These are phyloP conservation scores for Pichia manshurica DNA, from an alignment of 805 yeast species.

Conservation along the genomic window DNA sequence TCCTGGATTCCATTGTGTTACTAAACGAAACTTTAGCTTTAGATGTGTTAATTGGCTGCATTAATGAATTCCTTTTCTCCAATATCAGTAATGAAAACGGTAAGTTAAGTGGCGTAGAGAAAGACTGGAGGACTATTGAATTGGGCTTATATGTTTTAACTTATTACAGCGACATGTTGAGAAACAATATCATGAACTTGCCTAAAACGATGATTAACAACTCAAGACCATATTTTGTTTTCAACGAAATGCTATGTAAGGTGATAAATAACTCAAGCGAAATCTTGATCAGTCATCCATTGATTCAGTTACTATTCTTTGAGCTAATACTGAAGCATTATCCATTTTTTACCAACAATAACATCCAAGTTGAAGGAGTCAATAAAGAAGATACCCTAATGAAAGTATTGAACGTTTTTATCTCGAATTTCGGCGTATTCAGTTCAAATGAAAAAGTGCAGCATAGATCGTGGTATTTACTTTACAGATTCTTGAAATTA, in stretches of 20 bases:
- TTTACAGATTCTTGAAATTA: conserved; percentile 72
- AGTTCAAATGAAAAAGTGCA: conserved; percentile 69
- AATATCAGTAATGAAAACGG: conserved; percentile 3
- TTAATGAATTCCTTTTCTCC: conserved; percentile 37
- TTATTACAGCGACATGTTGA: conserved; percentile 71
- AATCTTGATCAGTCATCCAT: conserved; percentile 62
- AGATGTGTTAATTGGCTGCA: conserved; percentile 38
- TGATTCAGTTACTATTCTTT: conserved; percentile 74
- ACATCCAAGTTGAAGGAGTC: conserved; percentile 34
- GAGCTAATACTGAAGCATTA: conserved; percentile 82
- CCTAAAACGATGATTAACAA: conserved; percentile 60
- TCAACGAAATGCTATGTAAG: conserved; percentile 55
- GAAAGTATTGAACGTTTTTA: conserved; percentile 68
- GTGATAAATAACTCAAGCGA: conserved; percentile 31
- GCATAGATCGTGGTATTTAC: conserved; percentile 84
- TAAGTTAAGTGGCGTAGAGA: conserved; percentile 7
- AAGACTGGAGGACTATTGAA: conserved; percentile 78
- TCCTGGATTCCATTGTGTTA: conserved; percentile 75
- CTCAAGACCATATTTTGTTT: conserved; percentile 58
- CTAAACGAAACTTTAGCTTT: conserved; percentile 34
- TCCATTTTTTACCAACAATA: conserved; percentile 45
- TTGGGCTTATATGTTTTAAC: conserved; percentile 79
- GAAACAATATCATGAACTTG: conserved; percentile 68
- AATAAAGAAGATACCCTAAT: conserved; percentile 47
- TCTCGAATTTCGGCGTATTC: conserved; percentile 77